phyloP scores from a whole-genome alignment of 225 moss, liverwort and hornwort genomes.

The Physcomitrellopsis africana region DNA sequence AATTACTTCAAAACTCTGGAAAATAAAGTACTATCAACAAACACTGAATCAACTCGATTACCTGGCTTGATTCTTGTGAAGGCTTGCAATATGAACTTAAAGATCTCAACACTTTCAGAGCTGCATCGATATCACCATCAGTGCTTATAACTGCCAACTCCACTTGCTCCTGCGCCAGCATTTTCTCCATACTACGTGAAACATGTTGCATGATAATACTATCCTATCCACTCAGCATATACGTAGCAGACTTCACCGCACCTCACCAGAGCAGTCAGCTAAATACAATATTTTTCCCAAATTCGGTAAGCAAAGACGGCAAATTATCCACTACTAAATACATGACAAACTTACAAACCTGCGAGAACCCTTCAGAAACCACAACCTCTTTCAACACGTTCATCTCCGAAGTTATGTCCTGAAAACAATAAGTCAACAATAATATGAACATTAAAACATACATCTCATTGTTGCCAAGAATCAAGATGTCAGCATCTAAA shows the following conservation, averaged over 20 bases:
- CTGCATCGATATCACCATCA: constrained; percentile 46
- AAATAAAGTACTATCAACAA: neutral
- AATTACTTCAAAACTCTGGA: neutral
- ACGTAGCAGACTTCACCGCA: neutral
- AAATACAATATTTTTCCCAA: neutral
- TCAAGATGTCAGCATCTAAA: constrained; percentile 9
- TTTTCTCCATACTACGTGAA: neutral
- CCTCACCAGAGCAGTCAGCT: constrained; percentile 14
- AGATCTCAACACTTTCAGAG: constrained; percentile 45
- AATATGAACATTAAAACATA: neutral
- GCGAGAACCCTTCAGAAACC: constrained; percentile 42
- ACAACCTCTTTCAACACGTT: constrained; percentile 42
- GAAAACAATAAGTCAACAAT: constrained; percentile 20
- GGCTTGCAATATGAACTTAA: constrained; percentile 29
- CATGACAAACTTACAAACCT: constrained; percentile 38
- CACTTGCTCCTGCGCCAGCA: constrained; percentile 51
- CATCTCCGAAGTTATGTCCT: constrained; percentile 48
- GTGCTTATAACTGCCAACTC: constrained; percentile 46
- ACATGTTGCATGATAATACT: neutral
- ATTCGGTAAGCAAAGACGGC: constrained; percentile 4
- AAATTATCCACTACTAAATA: neutral
- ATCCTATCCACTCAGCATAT: neutral
- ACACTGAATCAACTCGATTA: constrained; percentile 14
- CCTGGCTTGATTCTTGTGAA: constrained; percentile 47
- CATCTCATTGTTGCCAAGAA: neutral